These are phyloP conservation scores for Agrocybe praecox DNA, from an alignment of 768 basidiomycete species.

Conservation along the genomic window DNA sequence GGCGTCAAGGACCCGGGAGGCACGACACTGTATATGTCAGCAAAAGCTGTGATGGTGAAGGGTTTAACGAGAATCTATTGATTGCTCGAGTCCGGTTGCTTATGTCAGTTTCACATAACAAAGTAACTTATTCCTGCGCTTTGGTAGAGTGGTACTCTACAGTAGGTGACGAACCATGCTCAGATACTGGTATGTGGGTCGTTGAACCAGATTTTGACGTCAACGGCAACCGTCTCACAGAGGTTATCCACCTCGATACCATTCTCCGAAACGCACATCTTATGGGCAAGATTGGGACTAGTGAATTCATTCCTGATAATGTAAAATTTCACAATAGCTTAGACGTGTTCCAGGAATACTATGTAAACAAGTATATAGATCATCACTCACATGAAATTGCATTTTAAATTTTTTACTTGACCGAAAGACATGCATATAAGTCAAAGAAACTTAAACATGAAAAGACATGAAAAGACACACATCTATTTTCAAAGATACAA, in stretches of 20 bases:
- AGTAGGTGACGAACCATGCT: conserved; percentile 20
- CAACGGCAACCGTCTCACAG: conserved; percentile 1
- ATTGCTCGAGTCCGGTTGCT: conserved; percentile 26
- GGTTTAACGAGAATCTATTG: conserved; percentile 26
- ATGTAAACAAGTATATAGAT: conserved; percentile 29
- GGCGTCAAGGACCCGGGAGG: conserved; percentile 21
- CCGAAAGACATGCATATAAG: too few species aligned
- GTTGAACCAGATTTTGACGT: conserved; percentile 23
- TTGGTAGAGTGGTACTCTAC: conserved; percentile 26
- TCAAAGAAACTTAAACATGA: too few species aligned
- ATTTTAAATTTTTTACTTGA: too few species aligned
- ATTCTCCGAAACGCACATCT: conserved; percentile 23
- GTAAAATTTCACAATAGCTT: conserved; percentile 14
- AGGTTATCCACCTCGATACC: conserved; percentile 22
- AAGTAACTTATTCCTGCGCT: conserved; percentile 23
- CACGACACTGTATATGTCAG: conserved; percentile 28
- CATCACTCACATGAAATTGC: conserved; percentile 24
- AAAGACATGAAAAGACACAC: too few species aligned
- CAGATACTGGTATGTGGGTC: conserved; percentile 30
- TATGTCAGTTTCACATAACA: conserved; percentile 22
- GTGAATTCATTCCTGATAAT: conserved; percentile 13
- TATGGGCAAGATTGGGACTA: conserved; percentile 15
- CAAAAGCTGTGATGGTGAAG: background rate
- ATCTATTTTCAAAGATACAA: too few species aligned
- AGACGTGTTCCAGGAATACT: conserved; percentile 21